Conservation (phyloP, 2,329 filamentous ascomycete genomes). For the Hymenoscyphus fraxineus region DNA sequence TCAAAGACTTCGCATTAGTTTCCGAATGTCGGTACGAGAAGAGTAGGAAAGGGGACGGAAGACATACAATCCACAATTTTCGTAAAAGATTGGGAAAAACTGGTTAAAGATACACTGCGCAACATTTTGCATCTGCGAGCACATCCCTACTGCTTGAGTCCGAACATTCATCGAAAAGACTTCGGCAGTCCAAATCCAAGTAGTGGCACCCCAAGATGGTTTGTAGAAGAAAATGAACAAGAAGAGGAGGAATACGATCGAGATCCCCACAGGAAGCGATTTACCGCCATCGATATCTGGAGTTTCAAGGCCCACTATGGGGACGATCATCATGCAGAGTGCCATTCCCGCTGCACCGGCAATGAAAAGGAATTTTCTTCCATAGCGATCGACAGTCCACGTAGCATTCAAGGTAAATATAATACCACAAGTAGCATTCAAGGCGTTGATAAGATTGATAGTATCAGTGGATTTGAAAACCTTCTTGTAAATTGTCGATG, state of each 20-base stretch:
- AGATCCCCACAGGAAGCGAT: slow-evolving; percentile 56
- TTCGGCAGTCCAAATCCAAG: slow-evolving; percentile 69
- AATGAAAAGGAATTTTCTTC: slow-evolving; percentile 66
- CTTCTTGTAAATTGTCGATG: slow-evolving; percentile 70
- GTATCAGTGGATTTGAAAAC: slow-evolving; percentile 56
- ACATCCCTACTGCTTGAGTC: slow-evolving; percentile 67
- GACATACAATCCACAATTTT: slow-evolving; percentile 45
- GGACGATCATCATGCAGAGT: slow-evolving; percentile 65
- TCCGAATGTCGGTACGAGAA: not conserved
- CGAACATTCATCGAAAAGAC: slow-evolving; percentile 71
- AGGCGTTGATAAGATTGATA: slow-evolving; percentile 69
- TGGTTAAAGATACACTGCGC: slow-evolving; percentile 66
- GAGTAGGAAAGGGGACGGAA: not conserved
- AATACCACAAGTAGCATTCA: slow-evolving; percentile 70
- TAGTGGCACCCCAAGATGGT: slow-evolving; percentile 65
- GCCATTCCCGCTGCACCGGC: slow-evolving; percentile 66
- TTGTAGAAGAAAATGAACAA: slow-evolving; percentile 67
- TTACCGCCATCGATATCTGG: slow-evolving; percentile 52
- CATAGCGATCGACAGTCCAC: slow-evolving; percentile 70
- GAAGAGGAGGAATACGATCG: slow-evolving; percentile 67
- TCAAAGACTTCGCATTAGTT: slow-evolving; percentile 5
- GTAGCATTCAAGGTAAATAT: slow-evolving; percentile 69
- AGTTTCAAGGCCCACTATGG: slow-evolving; percentile 54
- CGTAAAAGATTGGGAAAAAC: slow-evolving; percentile 65
- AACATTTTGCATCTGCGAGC: slow-evolving; percentile 56